A percentile compares a stretch with the other conserved stretches of the same genome.
phyloP scores from a whole-genome alignment of 208 protist genomes.

The Acanthamoeba lenticulata region DNA sequence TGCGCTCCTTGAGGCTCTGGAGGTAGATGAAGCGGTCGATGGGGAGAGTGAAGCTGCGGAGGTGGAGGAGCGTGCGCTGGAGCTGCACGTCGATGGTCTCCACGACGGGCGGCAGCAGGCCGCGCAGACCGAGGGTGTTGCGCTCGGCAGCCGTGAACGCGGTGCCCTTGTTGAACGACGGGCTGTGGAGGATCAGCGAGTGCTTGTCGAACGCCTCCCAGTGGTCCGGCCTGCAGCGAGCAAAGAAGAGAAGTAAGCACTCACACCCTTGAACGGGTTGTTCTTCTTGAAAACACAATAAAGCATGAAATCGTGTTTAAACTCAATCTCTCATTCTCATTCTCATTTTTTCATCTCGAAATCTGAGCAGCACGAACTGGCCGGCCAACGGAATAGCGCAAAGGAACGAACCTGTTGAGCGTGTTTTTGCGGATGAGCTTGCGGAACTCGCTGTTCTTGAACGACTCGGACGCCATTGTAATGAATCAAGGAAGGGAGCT shows the following conservation, averaged over 20 bases:
- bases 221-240: neutral
- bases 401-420: neutral
- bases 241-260: neutral
- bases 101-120: conserved; percentile 80
- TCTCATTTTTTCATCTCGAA: neutral
- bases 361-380: neutral
- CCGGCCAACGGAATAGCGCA: too few relatives aligned
- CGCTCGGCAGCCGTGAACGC: conserved; percentile 79
- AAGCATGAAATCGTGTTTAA: too few relatives aligned
- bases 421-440: neutral
- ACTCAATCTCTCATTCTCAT: neutral
- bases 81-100: conserved; percentile 78
- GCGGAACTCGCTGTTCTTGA: neutral
- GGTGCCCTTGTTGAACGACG: conserved; percentile 15
- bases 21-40: conserved; percentile 84
- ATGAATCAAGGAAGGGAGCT: too few relatives aligned
- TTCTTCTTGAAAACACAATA: neutral
- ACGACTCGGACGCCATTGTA: too few relatives aligned
- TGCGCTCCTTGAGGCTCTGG: conserved; percentile 81
- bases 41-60: conserved; percentile 57
- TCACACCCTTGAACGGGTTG: too few relatives aligned
- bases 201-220: neutral
- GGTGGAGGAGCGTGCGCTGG: conserved; percentile 57
- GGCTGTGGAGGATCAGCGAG: neutral
- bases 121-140: conserved; percentile 80